Conservation (phyloP, 495 filamentous ascomycete genomes). For the Trichoderma reesei region DNA sequence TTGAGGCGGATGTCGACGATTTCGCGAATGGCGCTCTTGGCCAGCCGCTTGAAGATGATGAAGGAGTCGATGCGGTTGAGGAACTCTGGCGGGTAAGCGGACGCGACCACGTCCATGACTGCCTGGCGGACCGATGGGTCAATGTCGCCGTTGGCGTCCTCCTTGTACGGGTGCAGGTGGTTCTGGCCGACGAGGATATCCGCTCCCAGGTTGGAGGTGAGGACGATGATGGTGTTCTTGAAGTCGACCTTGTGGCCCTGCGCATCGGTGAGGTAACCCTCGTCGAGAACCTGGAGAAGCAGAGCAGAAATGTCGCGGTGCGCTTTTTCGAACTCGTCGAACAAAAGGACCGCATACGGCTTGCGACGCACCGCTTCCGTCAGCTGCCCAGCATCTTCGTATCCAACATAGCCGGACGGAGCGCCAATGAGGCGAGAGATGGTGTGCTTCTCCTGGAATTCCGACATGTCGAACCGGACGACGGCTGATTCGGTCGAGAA, state of each 20-base stretch:
- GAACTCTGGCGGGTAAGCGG: conserved; percentile 82
- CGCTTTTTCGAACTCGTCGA: conserved; percentile 97
- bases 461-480: conserved; percentile 92
- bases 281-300: conserved; percentile 92
- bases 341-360: conserved; percentile 87
- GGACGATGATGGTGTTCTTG: conserved; percentile 87
- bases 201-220: conserved; percentile 88
- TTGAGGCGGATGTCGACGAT: conserved; percentile 87
- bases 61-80: conserved; percentile 95
- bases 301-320: conserved; percentile 90
- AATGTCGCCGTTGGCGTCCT: conserved; percentile 53
- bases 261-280: conserved; percentile 89
- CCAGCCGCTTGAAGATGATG: conserved; percentile 86
- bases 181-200: conserved; percentile 58
- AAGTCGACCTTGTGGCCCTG: conserved; percentile 97
- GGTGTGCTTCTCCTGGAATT: conserved; percentile 96
- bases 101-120: conserved; percentile 81
- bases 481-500: conserved; percentile 89
- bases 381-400: conserved; percentile 93
- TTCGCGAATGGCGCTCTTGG: conserved; percentile 66
- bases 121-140: conserved; percentile 58
- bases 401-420: conserved; percentile 90
- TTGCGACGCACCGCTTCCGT: conserved; percentile 93
- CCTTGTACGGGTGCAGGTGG: conserved; percentile 45
- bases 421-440: conserved; percentile 86